Base-by-base conservation (phyloP, 805 yeast species). In the Candida mattraensis region DNA sequence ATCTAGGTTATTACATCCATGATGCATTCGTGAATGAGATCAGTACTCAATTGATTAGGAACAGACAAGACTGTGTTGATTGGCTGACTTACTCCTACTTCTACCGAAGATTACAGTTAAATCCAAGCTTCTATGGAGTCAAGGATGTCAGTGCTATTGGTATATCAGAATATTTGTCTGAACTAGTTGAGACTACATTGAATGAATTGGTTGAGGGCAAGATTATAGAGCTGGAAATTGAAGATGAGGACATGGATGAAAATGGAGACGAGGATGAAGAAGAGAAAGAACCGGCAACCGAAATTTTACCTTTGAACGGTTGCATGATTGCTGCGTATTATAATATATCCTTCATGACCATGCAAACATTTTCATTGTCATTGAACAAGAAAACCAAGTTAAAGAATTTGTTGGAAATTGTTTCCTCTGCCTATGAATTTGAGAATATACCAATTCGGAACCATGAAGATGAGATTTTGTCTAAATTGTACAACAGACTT, bases 51-150 rank as follows among this genome's bases (percentile, higher is more conserved):
- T 67, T 79, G 10, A 72, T 91, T 39, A 70, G 67, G 29, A 68
- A 75, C 6, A 78, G 84, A 53, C 96, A 89, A 50, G 93, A 84
- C 47, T 86, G 95, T 50, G 76, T 93, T 40, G 96, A 91, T 51
- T 87, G 95, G 94, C 53, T 93, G 21, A 84, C 96, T 0, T 86
- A 75, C 55, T 74, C 95, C 0, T 84, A 80, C 48, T 84, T 89
- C 52, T 93, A 87, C 60, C 69, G 94, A 45, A 69, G 98, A 33
- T 56, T 93, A 14, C 83, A 78, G 37, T 70, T 75, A 22, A 93
- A 93, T 56, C 97, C 99, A 3, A 78, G 93, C 40, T 93, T 74
- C 55, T 93, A 93, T 54, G 96, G 88, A n/a, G 73, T 87, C 6
- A 67, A 66, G 25, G 85, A 81, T 42, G 66, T 71, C 3, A 64